phyloP scores from a whole-genome alignment of 2,329 filamentous ascomycete genomes.

The Alternaria rosae region DNA sequence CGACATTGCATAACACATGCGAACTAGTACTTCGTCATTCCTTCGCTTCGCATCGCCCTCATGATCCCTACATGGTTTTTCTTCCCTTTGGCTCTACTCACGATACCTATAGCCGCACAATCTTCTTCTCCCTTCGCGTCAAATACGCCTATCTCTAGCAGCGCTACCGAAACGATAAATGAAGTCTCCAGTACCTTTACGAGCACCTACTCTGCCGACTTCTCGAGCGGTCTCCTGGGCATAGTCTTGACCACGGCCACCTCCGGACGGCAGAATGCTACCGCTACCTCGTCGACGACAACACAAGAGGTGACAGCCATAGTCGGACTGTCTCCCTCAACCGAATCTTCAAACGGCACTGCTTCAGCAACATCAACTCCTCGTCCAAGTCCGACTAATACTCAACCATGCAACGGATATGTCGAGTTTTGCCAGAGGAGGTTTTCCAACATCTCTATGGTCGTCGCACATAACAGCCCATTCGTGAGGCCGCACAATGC shows the following conservation, averaged over 20 bases:
- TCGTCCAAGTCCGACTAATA: slow-evolving; percentile 31
- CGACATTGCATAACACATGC: slow-evolving; percentile 4
- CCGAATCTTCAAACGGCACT: slow-evolving; percentile 16
- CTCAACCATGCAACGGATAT: slow-evolving; percentile 45
- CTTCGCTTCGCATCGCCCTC: slow-evolving; percentile 14
- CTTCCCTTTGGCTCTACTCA: slow-evolving; percentile 11
- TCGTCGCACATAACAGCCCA: slow-evolving; percentile 48
- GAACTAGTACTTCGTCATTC: slow-evolving; percentile 12
- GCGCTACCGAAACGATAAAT: slow-evolving; percentile 2
- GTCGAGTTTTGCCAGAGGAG: slow-evolving; percentile 43
- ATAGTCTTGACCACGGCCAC: slow-evolving; percentile 7
- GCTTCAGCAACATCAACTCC: slow-evolving; percentile 16
- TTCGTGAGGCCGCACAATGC: slow-evolving; percentile 41
- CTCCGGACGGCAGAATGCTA: slow-evolving; percentile 21
- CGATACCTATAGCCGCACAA: slow-evolving; percentile 20
- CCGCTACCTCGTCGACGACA: slow-evolving; percentile 17
- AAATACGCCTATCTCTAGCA: slow-evolving; percentile 16
- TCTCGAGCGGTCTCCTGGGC: slow-evolving; percentile 2
- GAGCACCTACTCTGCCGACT: not conserved
- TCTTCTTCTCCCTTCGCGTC: slow-evolving; percentile 14
- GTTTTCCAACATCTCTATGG: slow-evolving; percentile 47
- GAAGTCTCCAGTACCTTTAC: not conserved
- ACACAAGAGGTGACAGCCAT: slow-evolving; percentile 27
- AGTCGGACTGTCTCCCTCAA: slow-evolving; percentile 22
- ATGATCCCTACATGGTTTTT: slow-evolving; percentile 22